Evolutionary conservation across 768 basidiomycete species (phyloP).

Genomic region (Inosperma sp.): DNA sequence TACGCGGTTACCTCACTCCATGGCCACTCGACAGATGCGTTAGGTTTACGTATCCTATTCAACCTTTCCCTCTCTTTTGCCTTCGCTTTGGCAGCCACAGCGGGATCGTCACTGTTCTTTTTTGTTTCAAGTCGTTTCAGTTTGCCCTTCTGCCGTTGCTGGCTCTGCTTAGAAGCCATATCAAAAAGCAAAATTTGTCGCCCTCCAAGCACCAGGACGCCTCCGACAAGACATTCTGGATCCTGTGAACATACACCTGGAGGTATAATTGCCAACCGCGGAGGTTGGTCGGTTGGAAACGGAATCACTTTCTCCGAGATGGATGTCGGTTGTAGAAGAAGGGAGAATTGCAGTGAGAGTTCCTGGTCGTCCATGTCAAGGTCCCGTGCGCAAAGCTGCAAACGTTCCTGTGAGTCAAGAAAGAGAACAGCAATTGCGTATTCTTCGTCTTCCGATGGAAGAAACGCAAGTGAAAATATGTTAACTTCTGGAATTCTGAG

Average conservation of each 20-base stretch:
- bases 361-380: conserved; percentile 47
- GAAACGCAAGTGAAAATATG: conserved; percentile 61
- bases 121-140: conserved; percentile 47
- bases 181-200: conserved; percentile 61
- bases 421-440: conserved; percentile 64
- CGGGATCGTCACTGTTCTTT: conserved; percentile 42
- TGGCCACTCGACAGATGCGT: conserved; percentile 63
- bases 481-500: conserved; percentile 53
- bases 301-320: conserved; percentile 50
- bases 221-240: conserved; percentile 50
- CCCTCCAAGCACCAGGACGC: conserved; percentile 67
- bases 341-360: conserved; percentile 44
- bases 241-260: conserved; percentile 29
- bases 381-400: conserved; percentile 63
- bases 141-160: conserved; percentile 53
- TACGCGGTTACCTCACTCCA: conserved; percentile 72
- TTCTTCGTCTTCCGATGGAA: conserved; percentile 41
- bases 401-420: conserved; percentile 53
- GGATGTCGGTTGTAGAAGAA: conserved; percentile 46
- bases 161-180: conserved; percentile 41
- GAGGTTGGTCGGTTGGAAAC: conserved; percentile 35
- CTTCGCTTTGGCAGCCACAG: conserved; percentile 42
- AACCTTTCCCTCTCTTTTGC: conserved; percentile 57
- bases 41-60: conserved; percentile 49
- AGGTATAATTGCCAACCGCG: conserved; percentile 40